A percentile compares a stretch with the other conserved stretches of the same genome.
phyloP scores from a whole-genome alignment of 768 basidiomycete genomes.

The Heimioporus sp. region DNA sequence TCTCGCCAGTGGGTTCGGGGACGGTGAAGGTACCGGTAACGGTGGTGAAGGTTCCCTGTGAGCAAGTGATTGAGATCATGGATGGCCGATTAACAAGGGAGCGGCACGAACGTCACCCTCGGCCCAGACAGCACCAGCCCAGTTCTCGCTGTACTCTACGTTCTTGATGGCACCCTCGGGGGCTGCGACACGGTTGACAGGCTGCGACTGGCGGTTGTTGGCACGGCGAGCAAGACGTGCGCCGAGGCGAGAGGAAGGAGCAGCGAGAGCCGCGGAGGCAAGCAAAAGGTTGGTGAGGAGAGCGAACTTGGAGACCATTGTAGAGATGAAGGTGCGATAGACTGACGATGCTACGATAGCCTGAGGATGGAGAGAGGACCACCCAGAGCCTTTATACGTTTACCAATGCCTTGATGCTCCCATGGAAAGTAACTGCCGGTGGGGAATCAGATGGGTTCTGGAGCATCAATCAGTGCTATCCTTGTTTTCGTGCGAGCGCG shows the following conservation, averaged over 20 bases:
- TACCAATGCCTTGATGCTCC: background rate
- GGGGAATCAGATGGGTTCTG: background rate
- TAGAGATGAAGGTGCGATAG: background rate
- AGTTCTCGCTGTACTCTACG: constrained; percentile 14
- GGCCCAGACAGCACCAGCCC: constrained; percentile 18
- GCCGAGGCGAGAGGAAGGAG: constrained; percentile 12
- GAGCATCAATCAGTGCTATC: background rate
- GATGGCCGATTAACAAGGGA: background rate
- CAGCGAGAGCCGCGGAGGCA: constrained; percentile 14
- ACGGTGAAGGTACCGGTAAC: constrained; percentile 19
- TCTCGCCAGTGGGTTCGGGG: constrained; percentile 12
- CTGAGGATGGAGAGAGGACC: background rate
- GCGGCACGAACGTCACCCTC: constrained; percentile 7
- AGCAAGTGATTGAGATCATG: background rate
- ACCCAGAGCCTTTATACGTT: constrained; percentile 12
- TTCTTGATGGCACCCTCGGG: background rate
- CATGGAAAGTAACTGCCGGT: background rate
- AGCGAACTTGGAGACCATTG: constrained; percentile 18
- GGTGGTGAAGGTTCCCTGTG: constrained; percentile 20
- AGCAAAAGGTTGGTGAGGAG: constrained; percentile 18
- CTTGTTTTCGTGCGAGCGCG: background rate
- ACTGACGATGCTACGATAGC: background rate
- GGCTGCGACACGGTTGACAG: background rate
- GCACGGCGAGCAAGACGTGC: constrained; percentile 15
- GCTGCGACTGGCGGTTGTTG: constrained; percentile 11